Evolutionary conservation across 331 rosid species (phyloP), one percentile per base, ranked within the genome.

Genomic region (Malus hybrid): DNA sequence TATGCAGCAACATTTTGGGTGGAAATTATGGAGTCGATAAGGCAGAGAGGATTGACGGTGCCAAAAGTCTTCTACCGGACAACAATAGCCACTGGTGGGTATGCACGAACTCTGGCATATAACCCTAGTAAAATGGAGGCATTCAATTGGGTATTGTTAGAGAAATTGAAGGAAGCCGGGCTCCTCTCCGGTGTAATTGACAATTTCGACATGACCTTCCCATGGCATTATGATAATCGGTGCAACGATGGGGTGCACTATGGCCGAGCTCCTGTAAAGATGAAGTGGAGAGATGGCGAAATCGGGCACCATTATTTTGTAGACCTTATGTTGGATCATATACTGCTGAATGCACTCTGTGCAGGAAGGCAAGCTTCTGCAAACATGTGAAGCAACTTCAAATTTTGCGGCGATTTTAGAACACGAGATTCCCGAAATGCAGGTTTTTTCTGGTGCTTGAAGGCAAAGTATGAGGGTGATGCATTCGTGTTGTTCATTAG

Each of bases 261-360:
- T 32, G 97, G 98, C 65, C 86, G 97, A 12, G 88, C 88, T 75
- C 98, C 98, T 3, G 81, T 78, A 0, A 90, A 89, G 79, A 78
- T 84, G 82, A 89, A 78, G 85, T 93, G 98, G 98, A 84, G 93
- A 52, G 97, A 93, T 73, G 97, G 97, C 20, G 73, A 83, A 56
- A 88, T 91, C 19, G 98, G 98, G 77, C 98, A 93, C 87, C 96
- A 90, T 26, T 93, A 93, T 80, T 93, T 93, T 76, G 91, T 91
- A 8, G 97, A 93, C 85, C 86, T 93, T 68, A 90, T 93, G 97
- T 79, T 93, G 76, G 89, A 84, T 87, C 98, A 93, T 84, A 85
- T 90, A 71, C 79, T 90, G 78, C 88, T 93, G 56, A 93, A 90
- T 82, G 93, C 88, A 5, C 72, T 87, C 0, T 93, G 98, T 77